Evolutionary conservation across 2,329 filamentous ascomycete species (phyloP).

Genomic region (Ceratocystis lukuohia): DNA sequence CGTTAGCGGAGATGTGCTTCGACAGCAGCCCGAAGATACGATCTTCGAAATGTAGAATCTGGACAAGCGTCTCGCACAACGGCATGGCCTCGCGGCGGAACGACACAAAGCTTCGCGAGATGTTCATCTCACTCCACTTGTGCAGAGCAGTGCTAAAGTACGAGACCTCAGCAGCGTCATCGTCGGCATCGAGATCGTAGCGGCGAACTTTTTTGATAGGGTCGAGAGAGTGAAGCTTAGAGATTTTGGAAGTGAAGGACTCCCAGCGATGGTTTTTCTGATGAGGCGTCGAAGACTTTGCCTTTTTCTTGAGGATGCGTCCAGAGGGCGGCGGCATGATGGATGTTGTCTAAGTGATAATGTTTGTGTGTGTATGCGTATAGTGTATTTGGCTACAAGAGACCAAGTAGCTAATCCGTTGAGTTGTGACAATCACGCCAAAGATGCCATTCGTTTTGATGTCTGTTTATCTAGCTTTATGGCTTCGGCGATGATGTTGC

Average conservation of each 20-base stretch:
- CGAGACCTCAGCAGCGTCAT: slow-evolving; percentile 63
- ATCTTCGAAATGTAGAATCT: slow-evolving; percentile 82
- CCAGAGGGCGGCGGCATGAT: slow-evolving; percentile 48
- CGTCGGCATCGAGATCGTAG: slow-evolving; percentile 68
- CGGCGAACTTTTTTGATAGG: slow-evolving; percentile 80
- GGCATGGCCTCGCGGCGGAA: slow-evolving; percentile 65
- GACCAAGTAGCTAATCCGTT: background rate
- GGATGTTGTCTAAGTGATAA: background rate
- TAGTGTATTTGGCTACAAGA: background rate
- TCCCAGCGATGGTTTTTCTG: slow-evolving; percentile 82
- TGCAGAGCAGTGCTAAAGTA: slow-evolving; percentile 73
- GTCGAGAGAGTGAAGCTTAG: slow-evolving; percentile 78
- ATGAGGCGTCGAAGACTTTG: slow-evolving; percentile 57
- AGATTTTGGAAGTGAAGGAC: slow-evolving; percentile 78
- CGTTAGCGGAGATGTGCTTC: slow-evolving; percentile 61
- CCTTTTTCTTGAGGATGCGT: slow-evolving; percentile 56
- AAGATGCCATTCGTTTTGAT: background rate
- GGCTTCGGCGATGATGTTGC: background rate
- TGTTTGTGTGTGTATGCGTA: background rate
- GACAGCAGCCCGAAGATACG: slow-evolving; percentile 68
- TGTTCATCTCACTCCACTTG: slow-evolving; percentile 84
- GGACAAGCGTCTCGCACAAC: slow-evolving; percentile 76
- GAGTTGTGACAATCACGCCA: background rate
- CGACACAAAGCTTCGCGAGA: slow-evolving; percentile 63
- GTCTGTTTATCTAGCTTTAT: background rate